These are phyloP conservation scores for Ogataea naganishii DNA, from an alignment of 805 yeast genomes.

Conservation along the genomic window DNA sequence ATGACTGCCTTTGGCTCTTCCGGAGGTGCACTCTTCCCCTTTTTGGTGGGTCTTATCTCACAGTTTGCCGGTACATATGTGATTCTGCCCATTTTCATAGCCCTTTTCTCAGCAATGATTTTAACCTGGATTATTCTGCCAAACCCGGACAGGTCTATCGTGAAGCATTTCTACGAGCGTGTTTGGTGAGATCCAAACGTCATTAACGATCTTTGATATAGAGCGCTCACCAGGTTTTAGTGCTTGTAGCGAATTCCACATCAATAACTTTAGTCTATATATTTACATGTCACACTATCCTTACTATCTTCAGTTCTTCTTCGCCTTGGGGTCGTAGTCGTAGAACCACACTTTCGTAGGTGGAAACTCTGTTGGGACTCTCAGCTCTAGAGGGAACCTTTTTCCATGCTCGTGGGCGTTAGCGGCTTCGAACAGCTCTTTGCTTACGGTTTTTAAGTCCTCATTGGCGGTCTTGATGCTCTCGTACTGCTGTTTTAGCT, in stretches of 20 bases:
- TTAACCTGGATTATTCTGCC: constrained; percentile 35
- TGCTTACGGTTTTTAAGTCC: constrained; percentile 44
- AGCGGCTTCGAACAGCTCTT: constrained; percentile 55
- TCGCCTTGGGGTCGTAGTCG: constrained; percentile 27
- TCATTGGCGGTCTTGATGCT: constrained; percentile 66
- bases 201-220: too few species aligned
- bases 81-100: constrained; percentile 38
- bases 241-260: not conserved
- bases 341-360: constrained; percentile 74
- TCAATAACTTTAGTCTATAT: constrained; percentile 1
- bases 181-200: constrained; percentile 7
- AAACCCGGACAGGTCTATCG: constrained; percentile 27
- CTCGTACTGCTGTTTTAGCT: constrained; percentile 51
- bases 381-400: constrained; percentile 74
- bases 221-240: constrained; percentile 1
- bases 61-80: constrained; percentile 38
- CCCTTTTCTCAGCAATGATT: constrained; percentile 25
- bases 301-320: constrained; percentile 7
- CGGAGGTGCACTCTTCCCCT: constrained; percentile 52
- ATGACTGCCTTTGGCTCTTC: constrained; percentile 48
- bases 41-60: constrained; percentile 40
- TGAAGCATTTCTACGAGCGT: constrained; percentile 17
- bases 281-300: too few species aligned
- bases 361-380: constrained; percentile 87
- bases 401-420: constrained; percentile 43